These are phyloP conservation scores for Biscogniauxia marginata DNA, from an alignment of 2,329 filamentous ascomycete species.

Conservation along the genomic window DNA sequence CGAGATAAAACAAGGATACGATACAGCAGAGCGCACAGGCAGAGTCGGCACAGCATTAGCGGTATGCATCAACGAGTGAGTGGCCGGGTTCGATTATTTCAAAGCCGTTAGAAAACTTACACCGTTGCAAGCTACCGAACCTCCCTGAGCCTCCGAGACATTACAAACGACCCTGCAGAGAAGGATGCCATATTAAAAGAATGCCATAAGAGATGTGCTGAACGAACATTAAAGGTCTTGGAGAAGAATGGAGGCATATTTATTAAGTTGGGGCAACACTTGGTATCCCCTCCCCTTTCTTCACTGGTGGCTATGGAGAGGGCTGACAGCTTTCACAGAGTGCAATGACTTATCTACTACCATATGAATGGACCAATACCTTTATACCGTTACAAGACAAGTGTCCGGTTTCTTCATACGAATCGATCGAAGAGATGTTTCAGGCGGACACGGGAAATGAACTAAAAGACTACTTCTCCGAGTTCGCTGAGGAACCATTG, in stretches of 20 bases:
- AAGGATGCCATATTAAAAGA: constrained; percentile 68
- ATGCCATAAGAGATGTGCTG: constrained; percentile 90
- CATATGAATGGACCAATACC: constrained; percentile 88
- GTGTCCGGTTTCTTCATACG: constrained; percentile 87
- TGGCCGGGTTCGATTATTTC: neutral
- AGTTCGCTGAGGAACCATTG: constrained; percentile 78
- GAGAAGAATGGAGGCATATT: constrained; percentile 98
- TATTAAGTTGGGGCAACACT: constrained; percentile 94
- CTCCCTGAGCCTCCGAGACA: constrained; percentile 70
- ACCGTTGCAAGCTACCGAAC: constrained; percentile 69
- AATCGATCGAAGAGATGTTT: constrained; percentile 87
- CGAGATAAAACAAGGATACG: constrained; percentile 74
- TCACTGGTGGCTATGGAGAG: constrained; percentile 18
- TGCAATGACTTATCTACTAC: constrained; percentile 92
- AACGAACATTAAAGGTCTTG: constrained; percentile 79
- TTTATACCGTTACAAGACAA: constrained; percentile 96
- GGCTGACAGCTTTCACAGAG: constrained; percentile 49
- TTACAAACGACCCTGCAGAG: constrained; percentile 60
- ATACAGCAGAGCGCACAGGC: constrained; percentile 72
- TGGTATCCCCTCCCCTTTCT: constrained; percentile 47
- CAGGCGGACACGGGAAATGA: constrained; percentile 74
- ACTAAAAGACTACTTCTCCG: constrained; percentile 80
- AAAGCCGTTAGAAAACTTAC: constrained; percentile 6
- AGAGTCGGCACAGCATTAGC: constrained; percentile 73
- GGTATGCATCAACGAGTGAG: constrained; percentile 84